Evolutionary conservation across 2,329 filamentous ascomycete species (phyloP).

Genomic region (Coniochaeta hoffmannii): DNA sequence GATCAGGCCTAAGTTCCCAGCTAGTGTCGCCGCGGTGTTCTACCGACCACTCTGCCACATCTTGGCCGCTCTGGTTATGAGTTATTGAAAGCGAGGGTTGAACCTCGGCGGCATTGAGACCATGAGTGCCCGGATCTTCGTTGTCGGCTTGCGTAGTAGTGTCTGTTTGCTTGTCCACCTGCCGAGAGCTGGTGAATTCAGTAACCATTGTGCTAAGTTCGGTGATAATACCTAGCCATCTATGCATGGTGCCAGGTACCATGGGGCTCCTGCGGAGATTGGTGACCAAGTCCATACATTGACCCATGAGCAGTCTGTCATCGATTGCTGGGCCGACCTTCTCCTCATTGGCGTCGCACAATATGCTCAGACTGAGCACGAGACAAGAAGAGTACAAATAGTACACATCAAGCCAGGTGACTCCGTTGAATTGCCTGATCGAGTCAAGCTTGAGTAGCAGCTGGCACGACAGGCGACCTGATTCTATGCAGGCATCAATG

Average conservation of each 20-base stretch:
- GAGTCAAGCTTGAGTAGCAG: conserved; percentile 27
- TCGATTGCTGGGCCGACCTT: conserved; percentile 17
- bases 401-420: conserved; percentile 32
- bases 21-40: background rate
- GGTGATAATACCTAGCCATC: conserved; percentile 25
- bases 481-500: conserved; percentile 27
- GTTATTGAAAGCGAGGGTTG: background rate
- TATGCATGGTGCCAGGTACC: conserved; percentile 28
- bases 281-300: conserved; percentile 24
- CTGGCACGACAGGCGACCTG: conserved; percentile 23
- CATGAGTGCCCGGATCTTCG: background rate
- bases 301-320: conserved; percentile 22
- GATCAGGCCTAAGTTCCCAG: background rate
- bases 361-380: conserved; percentile 28
- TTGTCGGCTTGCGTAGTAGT: background rate
- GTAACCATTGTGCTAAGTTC: conserved; percentile 20
- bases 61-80: background rate
- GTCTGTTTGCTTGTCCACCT: background rate
- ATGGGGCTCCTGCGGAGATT: conserved; percentile 22
- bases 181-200: conserved; percentile 6
- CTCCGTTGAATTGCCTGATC: conserved; percentile 28
- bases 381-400: conserved; percentile 28
- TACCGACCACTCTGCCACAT: background rate
- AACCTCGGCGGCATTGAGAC: background rate
- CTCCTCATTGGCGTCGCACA: conserved; percentile 16